A percentile compares a stretch with the other conserved stretches of the same genome.
phyloP scores from a whole-genome alignment of 768 basidiomycete species.

The Phylloporus scabripes region DNA sequence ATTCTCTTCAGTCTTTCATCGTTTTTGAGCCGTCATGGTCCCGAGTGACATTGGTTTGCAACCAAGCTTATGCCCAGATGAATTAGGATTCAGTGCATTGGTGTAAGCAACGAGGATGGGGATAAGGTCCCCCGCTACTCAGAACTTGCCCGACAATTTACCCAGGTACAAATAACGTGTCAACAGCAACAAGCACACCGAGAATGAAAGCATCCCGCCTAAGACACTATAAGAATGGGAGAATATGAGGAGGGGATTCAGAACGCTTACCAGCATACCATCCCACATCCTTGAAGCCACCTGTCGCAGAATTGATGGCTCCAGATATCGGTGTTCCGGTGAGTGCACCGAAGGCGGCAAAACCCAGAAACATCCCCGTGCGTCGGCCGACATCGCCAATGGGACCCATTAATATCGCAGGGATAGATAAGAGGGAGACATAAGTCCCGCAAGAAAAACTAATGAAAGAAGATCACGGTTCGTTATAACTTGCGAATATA shows the following conservation, averaged over 20 bases:
- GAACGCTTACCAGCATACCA: slow-evolving; percentile 37
- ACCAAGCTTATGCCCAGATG: no score
- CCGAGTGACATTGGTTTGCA: no score
- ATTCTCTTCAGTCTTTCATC: no score
- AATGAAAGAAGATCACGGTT: background rate
- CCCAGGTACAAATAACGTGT: slow-evolving; percentile 39
- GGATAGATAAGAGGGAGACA: slow-evolving; percentile 51
- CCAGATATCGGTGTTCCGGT: slow-evolving; percentile 72
- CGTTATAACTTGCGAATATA: rapidly evolving
- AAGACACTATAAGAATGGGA: background rate
- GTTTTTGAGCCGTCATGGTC: no score
- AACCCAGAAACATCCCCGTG: slow-evolving; percentile 60
- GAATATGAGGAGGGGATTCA: background rate
- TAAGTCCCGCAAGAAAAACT: slow-evolving; percentile 62
- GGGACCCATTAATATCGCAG: slow-evolving; percentile 57
- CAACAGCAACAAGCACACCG: slow-evolving; percentile 37
- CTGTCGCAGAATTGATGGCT: slow-evolving; percentile 51
- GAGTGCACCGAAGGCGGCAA: slow-evolving; percentile 57
- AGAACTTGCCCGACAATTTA: slow-evolving; percentile 41
- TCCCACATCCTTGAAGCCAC: slow-evolving; percentile 35
- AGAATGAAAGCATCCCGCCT: slow-evolving; percentile 38
- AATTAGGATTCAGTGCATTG: no score
- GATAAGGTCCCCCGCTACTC: background rate
- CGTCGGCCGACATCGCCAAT: slow-evolving; percentile 59
- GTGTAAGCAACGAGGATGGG: background rate